Evolutionary conservation across 2,329 filamentous ascomycete genomes (phyloP), one percentile per base, ranked within the genome.

Genomic region (Geosmithia flava): DNA sequence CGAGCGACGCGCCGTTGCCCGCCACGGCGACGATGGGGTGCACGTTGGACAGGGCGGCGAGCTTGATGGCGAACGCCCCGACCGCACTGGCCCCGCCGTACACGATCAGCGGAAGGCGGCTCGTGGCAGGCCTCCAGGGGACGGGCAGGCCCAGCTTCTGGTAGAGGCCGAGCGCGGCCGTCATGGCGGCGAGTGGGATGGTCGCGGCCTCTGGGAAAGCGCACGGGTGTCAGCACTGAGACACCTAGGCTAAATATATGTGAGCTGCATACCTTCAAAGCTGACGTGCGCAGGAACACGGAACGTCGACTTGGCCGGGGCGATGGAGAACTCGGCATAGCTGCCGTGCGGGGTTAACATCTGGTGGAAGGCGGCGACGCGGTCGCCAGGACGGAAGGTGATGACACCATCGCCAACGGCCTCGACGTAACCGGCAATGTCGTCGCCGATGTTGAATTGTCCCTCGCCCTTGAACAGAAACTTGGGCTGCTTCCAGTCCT

Each of bases 281-380:
- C 64, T 67, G 3, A 66, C 66, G 23, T 65, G 59, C 27, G 64
- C 52, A 0, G 75, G 71, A 23, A 78, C 62, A 53, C 72, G 71
- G 55, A 79, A 78, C 0, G 76, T 79, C 0, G 75, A 75, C 53
- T 74, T 67, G 30, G 68, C 66, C 65, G 65, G 71, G 1, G 71
- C 71, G n/a, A 81, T 59, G 2, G 75, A 71, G 56, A 80, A 81
- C 54, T 81, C 76, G 10, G 77, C 78, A 53, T 71, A 82, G 29
- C 64, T 71, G 3, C 78, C 78, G 40, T 68, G 60, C 0, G 70
- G 67, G 2, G 61, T 62, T 48, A 62, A 53, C 68, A 81, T 79
- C 53, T 74, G 63, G 49, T 72, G 69, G 47, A 70, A 71, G 2
- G 64, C 66, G 5, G 64, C 65, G 20, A 73, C 70, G 41, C 70